phyloP scores from a whole-genome alignment of 306 rosid genomes.

The Glycine soja region DNA sequence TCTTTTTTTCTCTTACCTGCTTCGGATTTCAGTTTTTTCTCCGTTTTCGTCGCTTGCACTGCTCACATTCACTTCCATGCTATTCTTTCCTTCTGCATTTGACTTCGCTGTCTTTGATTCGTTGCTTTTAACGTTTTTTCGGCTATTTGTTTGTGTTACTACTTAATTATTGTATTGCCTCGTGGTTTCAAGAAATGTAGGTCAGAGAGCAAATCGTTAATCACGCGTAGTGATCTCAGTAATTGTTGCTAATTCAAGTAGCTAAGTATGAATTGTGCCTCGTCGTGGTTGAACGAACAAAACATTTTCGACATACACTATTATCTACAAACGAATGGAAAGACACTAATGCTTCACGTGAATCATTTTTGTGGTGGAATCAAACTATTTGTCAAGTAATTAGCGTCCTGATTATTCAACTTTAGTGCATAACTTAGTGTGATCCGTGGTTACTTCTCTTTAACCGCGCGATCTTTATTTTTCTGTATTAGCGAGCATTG shows the following conservation, averaged over 20 bases:
- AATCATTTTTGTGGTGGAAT: constrained; percentile 29
- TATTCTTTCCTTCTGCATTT: constrained; percentile 18
- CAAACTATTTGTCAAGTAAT: neutral
- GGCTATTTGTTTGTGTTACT: neutral
- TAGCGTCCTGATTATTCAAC: constrained; percentile 17
- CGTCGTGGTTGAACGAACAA: constrained; percentile 11
- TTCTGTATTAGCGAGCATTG: constrained; percentile 17
- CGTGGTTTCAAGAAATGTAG: constrained; percentile 45
- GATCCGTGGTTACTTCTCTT: constrained; percentile 26
- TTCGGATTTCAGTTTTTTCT: neutral
- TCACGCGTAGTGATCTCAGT: constrained; percentile 30
- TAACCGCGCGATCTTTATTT: neutral
- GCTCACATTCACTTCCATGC: constrained; percentile 30
- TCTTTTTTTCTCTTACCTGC: neutral
- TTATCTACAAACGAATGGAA: neutral
- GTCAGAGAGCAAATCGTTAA: constrained; percentile 9
- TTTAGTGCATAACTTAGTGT: constrained; percentile 25
- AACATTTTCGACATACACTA: neutral
- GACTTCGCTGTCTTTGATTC: constrained; percentile 24
- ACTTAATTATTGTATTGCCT: constrained; percentile 31
- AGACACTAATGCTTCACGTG: neutral
- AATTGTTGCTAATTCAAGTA: neutral
- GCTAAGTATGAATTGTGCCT: neutral
- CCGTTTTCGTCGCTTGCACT: neutral
- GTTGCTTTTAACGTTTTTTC: neutral